Percentiles rank a stretch among this genome's conserved stretches.
Evolutionary conservation across 768 basidiomycete genomes (phyloP).

Genomic region (Lactifluus pinguis): DNA sequence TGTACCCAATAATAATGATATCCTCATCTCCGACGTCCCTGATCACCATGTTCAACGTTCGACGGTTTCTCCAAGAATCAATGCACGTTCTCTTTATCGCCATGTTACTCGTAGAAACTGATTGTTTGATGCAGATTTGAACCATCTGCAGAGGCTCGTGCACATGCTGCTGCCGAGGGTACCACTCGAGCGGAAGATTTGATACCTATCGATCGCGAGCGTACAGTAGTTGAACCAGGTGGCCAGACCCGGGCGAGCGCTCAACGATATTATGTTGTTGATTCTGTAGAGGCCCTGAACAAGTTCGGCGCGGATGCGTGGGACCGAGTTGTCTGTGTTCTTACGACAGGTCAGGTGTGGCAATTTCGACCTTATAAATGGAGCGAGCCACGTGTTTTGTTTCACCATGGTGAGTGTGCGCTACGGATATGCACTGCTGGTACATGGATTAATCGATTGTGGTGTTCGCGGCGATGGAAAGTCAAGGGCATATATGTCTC

Average conservation of each 20-base stretch:
- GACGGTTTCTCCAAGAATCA: conserved; percentile 85
- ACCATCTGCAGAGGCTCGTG: conserved; percentile 64
- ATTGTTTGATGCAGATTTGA: conserved; percentile 39
- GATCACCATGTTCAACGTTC: conserved; percentile 97
- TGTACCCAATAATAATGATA: conserved; percentile 94
- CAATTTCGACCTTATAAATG: conserved; percentile 97
- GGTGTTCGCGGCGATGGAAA: conserved; percentile 25
- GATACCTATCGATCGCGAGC: conserved; percentile 78
- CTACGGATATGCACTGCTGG: background rate
- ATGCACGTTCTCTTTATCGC: conserved; percentile 32
- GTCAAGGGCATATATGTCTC: conserved; percentile 94
- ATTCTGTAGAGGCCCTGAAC: conserved; percentile 82
- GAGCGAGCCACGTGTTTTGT: conserved; percentile 85
- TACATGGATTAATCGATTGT: background rate
- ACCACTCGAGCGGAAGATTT: conserved; percentile 74
- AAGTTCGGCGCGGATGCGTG: conserved; percentile 93
- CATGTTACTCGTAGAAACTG: background rate
- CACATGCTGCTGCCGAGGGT: conserved; percentile 57
- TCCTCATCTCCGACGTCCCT: conserved; percentile 92
- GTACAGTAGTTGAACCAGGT: conserved; percentile 58
- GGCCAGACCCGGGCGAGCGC: conserved; percentile 47
- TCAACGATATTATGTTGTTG: conserved; percentile 73
- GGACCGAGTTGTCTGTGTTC: conserved; percentile 95
- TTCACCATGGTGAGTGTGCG: conserved; percentile 73
- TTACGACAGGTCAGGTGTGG: conserved; percentile 98